Evolutionary conservation across 2,329 filamentous ascomycete species (phyloP).

Genomic region (Gremmenia infestans): DNA sequence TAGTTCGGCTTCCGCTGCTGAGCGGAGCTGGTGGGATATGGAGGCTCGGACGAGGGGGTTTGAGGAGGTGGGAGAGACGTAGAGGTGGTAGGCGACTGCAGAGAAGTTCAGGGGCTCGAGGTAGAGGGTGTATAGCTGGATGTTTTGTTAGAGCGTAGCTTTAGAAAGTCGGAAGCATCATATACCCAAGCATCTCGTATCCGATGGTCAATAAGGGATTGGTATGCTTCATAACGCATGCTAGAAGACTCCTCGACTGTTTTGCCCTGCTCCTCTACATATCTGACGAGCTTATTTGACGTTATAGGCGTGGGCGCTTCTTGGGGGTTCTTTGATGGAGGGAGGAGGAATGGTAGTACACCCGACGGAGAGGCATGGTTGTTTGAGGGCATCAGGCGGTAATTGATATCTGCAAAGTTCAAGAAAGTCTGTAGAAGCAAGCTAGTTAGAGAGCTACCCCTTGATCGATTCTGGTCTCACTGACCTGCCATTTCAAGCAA

Average conservation of each 20-base stretch:
- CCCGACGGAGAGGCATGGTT: slow-evolving; percentile 93
- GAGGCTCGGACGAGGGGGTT: slow-evolving; percentile 58
- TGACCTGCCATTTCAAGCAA: slow-evolving; percentile 94
- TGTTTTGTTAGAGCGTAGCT: neutral
- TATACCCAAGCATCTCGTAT: slow-evolving; percentile 83
- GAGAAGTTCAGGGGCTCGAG: slow-evolving; percentile 61
- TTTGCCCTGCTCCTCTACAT: slow-evolving; percentile 50
- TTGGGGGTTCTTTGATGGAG: slow-evolving; percentile 35
- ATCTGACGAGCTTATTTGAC: slow-evolving; percentile 64
- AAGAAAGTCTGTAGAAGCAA: slow-evolving; percentile 63
- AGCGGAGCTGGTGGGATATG: slow-evolving; percentile 61
- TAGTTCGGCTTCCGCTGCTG: slow-evolving; percentile 71
- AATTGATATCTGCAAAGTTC: slow-evolving; percentile 66
- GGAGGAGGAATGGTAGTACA: slow-evolving; percentile 80
- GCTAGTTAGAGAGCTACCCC: slow-evolving; percentile 7
- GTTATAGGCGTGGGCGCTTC: slow-evolving; percentile 44
- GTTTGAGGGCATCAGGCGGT: slow-evolving; percentile 65
- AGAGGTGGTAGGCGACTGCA: slow-evolving; percentile 63
- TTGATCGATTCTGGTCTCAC: slow-evolving; percentile 25
- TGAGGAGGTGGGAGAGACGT: slow-evolving; percentile 61
- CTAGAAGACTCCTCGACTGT: slow-evolving; percentile 43
- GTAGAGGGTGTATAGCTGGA: slow-evolving; percentile 74
- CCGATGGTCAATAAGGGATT: slow-evolving; percentile 67
- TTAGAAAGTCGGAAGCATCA: slow-evolving; percentile 4
- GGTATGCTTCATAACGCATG: slow-evolving; percentile 62